phyloP scores from a whole-genome alignment of 2,329 filamentous ascomycete species.

The Botrytis paeoniae region DNA sequence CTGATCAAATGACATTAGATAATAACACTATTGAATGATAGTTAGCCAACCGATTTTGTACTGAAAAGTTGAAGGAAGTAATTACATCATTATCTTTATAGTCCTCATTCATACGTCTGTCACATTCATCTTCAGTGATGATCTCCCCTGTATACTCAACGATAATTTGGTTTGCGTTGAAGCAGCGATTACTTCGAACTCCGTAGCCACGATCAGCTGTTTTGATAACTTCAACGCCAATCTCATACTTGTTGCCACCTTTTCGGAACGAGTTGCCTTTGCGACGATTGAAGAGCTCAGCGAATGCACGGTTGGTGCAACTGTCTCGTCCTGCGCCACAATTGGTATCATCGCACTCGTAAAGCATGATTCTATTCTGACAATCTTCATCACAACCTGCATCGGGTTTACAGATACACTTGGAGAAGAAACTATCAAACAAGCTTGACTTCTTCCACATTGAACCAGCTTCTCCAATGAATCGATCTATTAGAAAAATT shows the following conservation, averaged over 20 bases:
- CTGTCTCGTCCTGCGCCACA: constrained; percentile 72
- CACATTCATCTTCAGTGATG: constrained; percentile 90
- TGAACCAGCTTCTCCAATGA: constrained; percentile 77
- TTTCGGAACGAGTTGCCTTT: constrained; percentile 42
- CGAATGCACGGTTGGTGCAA: constrained; percentile 87
- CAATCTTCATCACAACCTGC: constrained; percentile 85
- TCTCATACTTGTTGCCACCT: constrained; percentile 78
- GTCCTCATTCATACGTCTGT: constrained; percentile 85
- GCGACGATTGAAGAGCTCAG: constrained; percentile 69
- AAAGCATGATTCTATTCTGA: constrained; percentile 94
- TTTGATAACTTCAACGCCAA: constrained; percentile 93
- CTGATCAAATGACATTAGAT: constrained; percentile 97
- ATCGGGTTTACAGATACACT: constrained; percentile 74
- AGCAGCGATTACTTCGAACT: constrained; percentile 84
- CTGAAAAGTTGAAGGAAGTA: constrained; percentile 19
- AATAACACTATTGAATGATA: constrained; percentile 69
- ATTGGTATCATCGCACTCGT: constrained; percentile 90
- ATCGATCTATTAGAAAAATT: constrained; percentile 62
- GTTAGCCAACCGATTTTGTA: constrained; percentile 26
- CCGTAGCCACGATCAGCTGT: constrained; percentile 86
- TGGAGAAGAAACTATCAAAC: constrained; percentile 69
- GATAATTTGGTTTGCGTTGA: constrained; percentile 88
- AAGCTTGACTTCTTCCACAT: constrained; percentile 79
- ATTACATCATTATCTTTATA: constrained; percentile 91
- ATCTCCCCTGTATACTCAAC: constrained; percentile 98